Base-by-base conservation (phyloP, 805 yeast genomes). In the Ogataea nonfermentans region DNA sequence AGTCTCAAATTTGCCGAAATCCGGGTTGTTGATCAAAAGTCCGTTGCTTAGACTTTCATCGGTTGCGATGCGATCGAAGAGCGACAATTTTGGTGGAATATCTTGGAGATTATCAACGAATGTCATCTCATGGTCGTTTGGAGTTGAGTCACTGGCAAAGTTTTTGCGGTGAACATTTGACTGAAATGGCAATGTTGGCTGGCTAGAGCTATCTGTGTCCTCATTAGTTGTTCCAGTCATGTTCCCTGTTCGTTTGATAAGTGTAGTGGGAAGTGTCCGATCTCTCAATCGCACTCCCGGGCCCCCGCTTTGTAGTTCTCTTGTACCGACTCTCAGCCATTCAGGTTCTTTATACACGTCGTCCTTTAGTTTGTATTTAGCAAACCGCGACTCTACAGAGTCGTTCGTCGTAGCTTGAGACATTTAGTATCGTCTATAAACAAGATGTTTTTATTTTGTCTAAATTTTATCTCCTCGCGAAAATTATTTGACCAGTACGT, bases 151-250 rank as follows among this genome's bases (percentile, higher is more conserved):
- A 2, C 41, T 49, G 4, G 43, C 49, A 30, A 51, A 29, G n/a
- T 34, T 28, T 31, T 49, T 49, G 16, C 50, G 30, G 27, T 53
- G 59, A 13, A 47, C 48, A 15, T 41, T 45, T 3, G 55, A 37
- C 31, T 51, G 48, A 24, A 58, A 55, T 2, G 64, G 58, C 13
- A 55, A 29, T 12, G 43, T 46, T 9, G 58, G 53, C 2, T 46
- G 43, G 15, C 35, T 46, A 4, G 39, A 10, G 37, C 42, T 51
- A n/a, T 55, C 61, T 12, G 47, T 32, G 19, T 52, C 53, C 29
- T 53, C 46, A 23, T 43, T 87, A 76, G 93, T 80, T 30, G 76
- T 65, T 39, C 76, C 84, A 3, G 52, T 40, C 19, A 53, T 41
- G 29, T 59, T 54, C n/a, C 56, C 49, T 5, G 63, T 54, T 49